A percentile compares a stretch with the other conserved stretches of the same genome.
Evolutionary conservation across 495 filamentous ascomycete species (phyloP).

Genomic region (Penicillium crystallinum): DNA sequence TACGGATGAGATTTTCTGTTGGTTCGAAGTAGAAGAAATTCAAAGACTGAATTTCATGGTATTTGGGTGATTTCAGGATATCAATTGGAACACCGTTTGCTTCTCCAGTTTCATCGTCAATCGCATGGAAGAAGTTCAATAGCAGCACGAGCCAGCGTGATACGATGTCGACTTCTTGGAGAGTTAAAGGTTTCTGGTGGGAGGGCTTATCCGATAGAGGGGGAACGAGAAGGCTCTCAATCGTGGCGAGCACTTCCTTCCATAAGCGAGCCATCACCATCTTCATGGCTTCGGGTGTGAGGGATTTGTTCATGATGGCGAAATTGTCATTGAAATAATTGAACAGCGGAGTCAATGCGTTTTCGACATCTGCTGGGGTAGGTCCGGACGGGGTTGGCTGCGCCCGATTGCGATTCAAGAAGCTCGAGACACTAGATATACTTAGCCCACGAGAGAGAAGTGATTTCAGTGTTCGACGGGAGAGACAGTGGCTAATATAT

Average conservation of each 20-base stretch:
- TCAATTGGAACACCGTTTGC: slow-evolving; percentile 83
- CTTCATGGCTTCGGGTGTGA: slow-evolving; percentile 89
- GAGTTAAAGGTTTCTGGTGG: slow-evolving; percentile 75
- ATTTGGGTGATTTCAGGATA: slow-evolving; percentile 93
- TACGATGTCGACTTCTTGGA: slow-evolving; percentile 89
- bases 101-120: slow-evolving; percentile 81
- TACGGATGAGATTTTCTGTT: slow-evolving; percentile 86
- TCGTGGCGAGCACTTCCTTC: slow-evolving; percentile 93
- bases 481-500: slow-evolving; percentile 89
- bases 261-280: slow-evolving; percentile 97
- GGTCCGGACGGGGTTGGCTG: slow-evolving; percentile 53
- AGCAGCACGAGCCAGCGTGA: slow-evolving; percentile 93
- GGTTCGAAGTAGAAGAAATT: slow-evolving; percentile 98
- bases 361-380: slow-evolving; percentile 67
- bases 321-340: slow-evolving; percentile 99
- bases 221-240: slow-evolving; percentile 87
- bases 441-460: slow-evolving; percentile 68
- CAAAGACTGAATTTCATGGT: slow-evolving; percentile 89
- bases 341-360: slow-evolving; percentile 83
- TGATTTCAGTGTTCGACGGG: slow-evolving; percentile 67
- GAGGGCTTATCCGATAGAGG: slow-evolving; percentile 95
- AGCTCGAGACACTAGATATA: slow-evolving; percentile 72
- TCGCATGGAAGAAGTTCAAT: slow-evolving; percentile 90
- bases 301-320: slow-evolving; percentile 93
- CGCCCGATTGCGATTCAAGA: slow-evolving; percentile 61